Base-by-base conservation (phyloP, 352 stramenopile genomes). In the Phytophthora pini region DNA sequence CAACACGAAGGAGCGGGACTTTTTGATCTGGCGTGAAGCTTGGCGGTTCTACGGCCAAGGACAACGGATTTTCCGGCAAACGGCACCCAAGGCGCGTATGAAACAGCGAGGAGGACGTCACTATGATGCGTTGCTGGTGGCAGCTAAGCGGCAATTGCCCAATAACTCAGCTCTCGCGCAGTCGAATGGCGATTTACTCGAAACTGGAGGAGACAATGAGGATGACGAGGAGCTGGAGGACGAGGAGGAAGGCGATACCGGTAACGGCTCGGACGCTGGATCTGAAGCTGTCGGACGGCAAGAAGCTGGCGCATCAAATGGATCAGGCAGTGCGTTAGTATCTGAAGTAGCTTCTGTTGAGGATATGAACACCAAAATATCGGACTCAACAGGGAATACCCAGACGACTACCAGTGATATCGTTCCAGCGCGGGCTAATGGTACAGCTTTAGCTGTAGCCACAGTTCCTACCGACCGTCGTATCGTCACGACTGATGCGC, bases 1-100 rank as follows among this genome's bases (percentile, higher is more conserved):
- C 72, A 99, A 99, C 72, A 88, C 82, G 1, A 87, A 92, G 32
- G 88, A 95, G 46, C 84, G 84, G 7, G 84, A 96, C 17, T 96
- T 94, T 39, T 45, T 94, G 26, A 92, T 98, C 65, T 99, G 93
- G 93, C 90, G 90, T 22, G 92, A 98, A 68, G 92, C 94, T 4
- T 97, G 93, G 82, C 74, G 93, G 27, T 98, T 97, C 65, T 97
- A 98, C 61, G 79, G 91, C 2, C 86, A 91, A 61, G 89, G 87
- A 10, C 71, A 92, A 50, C 70, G 68, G 24, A 81, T 96, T 48
- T 74, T 95, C 22, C 76, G 88, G 6, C 88, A 93, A 66, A 80
- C 77, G 1, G 80, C 79, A 5, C 88, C 86, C 0, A 95, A 93
- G 40, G 80, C 73, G 17, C 77, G 82, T 27, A 93, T 94, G 81